Evolutionary conservation across 2,329 filamentous ascomycete species (phyloP).

Genomic region (Podosphaera leucotricha): DNA sequence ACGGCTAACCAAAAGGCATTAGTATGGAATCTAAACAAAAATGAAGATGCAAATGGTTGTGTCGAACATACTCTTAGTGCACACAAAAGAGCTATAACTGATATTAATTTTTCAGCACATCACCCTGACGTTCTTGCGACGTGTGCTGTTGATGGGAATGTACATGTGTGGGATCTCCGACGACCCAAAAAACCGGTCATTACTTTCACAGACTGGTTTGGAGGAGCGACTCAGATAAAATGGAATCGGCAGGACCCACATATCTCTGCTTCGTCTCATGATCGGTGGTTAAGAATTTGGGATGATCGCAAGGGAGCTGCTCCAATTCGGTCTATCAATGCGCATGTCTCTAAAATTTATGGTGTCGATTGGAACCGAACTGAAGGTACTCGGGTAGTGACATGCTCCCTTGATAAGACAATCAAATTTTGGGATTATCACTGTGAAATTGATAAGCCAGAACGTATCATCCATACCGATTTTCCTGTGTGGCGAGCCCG

Average conservation of each 20-base stretch:
- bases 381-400: conserved; percentile 46
- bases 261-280: conserved; percentile 74
- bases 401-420: conserved; percentile 74
- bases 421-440: conserved; percentile 86
- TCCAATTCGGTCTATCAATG: conserved; percentile 63
- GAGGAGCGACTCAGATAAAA: conserved; percentile 84
- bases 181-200: conserved; percentile 48
- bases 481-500: conserved; percentile 83
- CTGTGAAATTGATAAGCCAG: conserved; percentile 35
- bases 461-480: conserved; percentile 55
- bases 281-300: conserved; percentile 73
- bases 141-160: conserved; percentile 78
- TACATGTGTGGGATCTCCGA: conserved; percentile 79
- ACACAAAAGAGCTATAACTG: conserved; percentile 72
- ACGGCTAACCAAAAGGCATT: conserved; percentile 87
- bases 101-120: conserved; percentile 88
- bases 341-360: conserved; percentile 83
- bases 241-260: conserved; percentile 77
- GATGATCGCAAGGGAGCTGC: conserved; percentile 59
- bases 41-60: conserved; percentile 38
- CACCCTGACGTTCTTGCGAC: conserved; percentile 76
- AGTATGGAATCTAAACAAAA: conserved; percentile 73
- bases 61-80: conserved; percentile 69
- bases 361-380: conserved; percentile 86
- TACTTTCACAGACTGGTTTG: conserved; percentile 80